Percentiles rank a stretch among this genome's conserved stretches.
phyloP scores from a whole-genome alignment of 129 eudicot genomes.

The Kitagawia praeruptora region DNA sequence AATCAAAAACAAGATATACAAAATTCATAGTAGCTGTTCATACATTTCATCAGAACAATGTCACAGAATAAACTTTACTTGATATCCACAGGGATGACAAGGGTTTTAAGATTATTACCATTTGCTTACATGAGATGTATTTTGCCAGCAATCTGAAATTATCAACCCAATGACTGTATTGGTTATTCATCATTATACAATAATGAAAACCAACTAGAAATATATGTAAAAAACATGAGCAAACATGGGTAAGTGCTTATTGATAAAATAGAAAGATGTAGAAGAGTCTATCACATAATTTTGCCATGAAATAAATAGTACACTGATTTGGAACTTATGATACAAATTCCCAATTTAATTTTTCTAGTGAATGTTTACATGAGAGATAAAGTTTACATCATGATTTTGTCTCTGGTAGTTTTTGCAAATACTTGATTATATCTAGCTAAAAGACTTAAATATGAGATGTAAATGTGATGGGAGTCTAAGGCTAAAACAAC shows the following conservation, averaged over 20 bases:
- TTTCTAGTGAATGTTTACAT: not conserved
- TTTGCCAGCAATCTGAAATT: slow-evolving; percentile 80
- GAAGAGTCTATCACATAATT: not conserved
- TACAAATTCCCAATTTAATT: not conserved
- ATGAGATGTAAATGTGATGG: not conserved
- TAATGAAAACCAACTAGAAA: not conserved
- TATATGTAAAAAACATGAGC: not conserved
- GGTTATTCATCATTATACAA: slow-evolving; percentile 10
- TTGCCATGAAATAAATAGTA: not conserved
- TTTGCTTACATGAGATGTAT: slow-evolving; percentile 51
- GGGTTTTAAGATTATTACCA: slow-evolving; percentile 44
- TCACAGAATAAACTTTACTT: not conserved
- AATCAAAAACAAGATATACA: not conserved
- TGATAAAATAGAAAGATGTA: not conserved
- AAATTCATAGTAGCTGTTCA: not conserved
- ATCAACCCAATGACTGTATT: slow-evolving; percentile 6
- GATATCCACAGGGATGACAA: not conserved
- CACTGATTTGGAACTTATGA: not conserved
- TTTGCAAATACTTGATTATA: not conserved
- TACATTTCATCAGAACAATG: not conserved
- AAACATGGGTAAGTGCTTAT: not conserved
- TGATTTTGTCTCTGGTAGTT: not conserved
- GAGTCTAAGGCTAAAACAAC: not conserved
- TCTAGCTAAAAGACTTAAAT: not conserved
- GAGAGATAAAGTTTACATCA: not conserved